Evolutionary conservation across 257 asterid species (phyloP), one percentile per base, ranked within the genome.

Genomic region (Scutellaria minor): DNA sequence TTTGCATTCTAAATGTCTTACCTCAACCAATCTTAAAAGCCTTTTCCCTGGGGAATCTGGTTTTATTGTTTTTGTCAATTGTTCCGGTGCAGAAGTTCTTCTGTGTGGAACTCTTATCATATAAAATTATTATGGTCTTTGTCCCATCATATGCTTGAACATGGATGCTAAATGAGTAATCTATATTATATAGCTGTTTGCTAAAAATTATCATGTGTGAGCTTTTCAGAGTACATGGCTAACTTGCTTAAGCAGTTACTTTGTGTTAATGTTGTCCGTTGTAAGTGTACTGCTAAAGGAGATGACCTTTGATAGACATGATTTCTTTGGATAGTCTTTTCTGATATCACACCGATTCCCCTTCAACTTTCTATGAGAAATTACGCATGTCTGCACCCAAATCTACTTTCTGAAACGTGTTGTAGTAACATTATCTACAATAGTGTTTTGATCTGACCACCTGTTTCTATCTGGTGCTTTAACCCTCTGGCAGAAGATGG

Each of bases 401-500:
- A n/a, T 70, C 8, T 45, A 46, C 37, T 59, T 18, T n/a, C 62
- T 59, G 68, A 13, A 11, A 51, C 41, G 0, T 22, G 42, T n/a
- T 14, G 8, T 45, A 12, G 8, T 45, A 12, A 20, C 45, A 20
- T 31, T 10, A 42, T 58, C 48, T 1, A 12, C 41, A 4, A 31
- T n/a, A 4, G 27, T 48, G 5, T 63, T 69, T 48, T 50, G 41
- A 27, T 72, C 50, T 31, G 15, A 40, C 12, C 12, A 18, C 15
- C 20, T 51, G 24, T 47, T 68, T 61, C 12, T 22, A 0, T 67
- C 44, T 62, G 55, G 46, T 76, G 31, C 50, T 54, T 45, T 62
- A 74, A 55, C 59, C 65, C 24, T 56, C 18, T 54, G 24, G 56
- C 81, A 71, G 81, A 75, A 75, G 83, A 85, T 51, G 79, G 74